phyloP scores from a whole-genome alignment of 2,329 filamentous ascomycete species.

The Hysterium pulicare region DNA sequence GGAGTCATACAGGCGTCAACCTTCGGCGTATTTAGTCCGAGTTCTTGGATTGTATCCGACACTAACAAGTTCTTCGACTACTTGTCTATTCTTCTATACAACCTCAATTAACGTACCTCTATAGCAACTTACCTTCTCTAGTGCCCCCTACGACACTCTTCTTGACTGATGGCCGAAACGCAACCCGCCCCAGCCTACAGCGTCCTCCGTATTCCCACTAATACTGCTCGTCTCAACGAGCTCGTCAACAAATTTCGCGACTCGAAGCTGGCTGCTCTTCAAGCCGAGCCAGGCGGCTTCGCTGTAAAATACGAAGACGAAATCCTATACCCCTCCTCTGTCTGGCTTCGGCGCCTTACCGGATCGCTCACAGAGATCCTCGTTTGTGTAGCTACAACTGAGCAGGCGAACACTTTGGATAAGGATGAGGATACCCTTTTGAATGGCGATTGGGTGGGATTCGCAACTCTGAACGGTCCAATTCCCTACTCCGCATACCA shows the following conservation, averaged over 20 bases:
- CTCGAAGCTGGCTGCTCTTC: slow-evolving; percentile 15
- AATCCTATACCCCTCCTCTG: slow-evolving; percentile 6
- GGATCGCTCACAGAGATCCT: slow-evolving; percentile 1
- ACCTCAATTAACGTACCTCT: too few relatives aligned
- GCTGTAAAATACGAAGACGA: slow-evolving; percentile 13
- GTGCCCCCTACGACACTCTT: too few relatives aligned
- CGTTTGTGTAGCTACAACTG: slow-evolving; percentile 6
- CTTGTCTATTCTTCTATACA: too few relatives aligned
- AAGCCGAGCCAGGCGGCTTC: slow-evolving; percentile 15
- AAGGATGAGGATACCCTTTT: slow-evolving; percentile 12
- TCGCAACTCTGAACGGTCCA: slow-evolving; percentile 14
- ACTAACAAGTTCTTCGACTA: too few relatives aligned
- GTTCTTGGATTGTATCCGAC: too few relatives aligned
- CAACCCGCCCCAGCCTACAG: slow-evolving; percentile 9
- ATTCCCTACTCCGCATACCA: slow-evolving; percentile 15
- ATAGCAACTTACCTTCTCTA: too few relatives aligned
- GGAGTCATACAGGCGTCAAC: too few relatives aligned
- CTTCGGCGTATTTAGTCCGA: too few relatives aligned
- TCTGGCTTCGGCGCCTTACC: slow-evolving; percentile 14
- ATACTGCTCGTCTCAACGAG: slow-evolving; percentile 8
- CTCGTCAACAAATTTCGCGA: slow-evolving; percentile 14
- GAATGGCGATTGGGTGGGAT: slow-evolving; percentile 15
- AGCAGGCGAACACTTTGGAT: neutral
- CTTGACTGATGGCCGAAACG: too few relatives aligned
- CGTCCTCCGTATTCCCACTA: slow-evolving; percentile 12